Evolutionary conservation across 1,139 yeast species (phyloP).

Genomic region (Taiozyma sp.): DNA sequence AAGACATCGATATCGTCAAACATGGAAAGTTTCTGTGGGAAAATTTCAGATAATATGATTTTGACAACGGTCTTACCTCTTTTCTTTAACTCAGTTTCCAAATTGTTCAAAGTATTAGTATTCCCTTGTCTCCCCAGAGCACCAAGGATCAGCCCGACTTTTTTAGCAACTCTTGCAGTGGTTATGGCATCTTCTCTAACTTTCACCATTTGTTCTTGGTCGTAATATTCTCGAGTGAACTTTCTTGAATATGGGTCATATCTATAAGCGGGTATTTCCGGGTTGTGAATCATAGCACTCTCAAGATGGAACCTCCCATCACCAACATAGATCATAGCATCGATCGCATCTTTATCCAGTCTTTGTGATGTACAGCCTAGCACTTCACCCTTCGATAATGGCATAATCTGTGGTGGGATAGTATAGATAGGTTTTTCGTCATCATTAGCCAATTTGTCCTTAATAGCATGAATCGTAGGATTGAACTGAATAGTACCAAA

Average conservation of each 20-base stretch:
- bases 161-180: slow-evolving; percentile 53
- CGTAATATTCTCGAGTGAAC: slow-evolving; percentile 85
- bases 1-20: slow-evolving; percentile 93
- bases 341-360: slow-evolving; percentile 54
- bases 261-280: slow-evolving; percentile 84
- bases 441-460: slow-evolving; percentile 49
- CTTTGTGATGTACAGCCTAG: slow-evolving; percentile 94
- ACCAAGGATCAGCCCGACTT: slow-evolving; percentile 86
- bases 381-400: slow-evolving; percentile 93
- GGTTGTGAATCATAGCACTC: slow-evolving; percentile 96
- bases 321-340: slow-evolving; percentile 88
- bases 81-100: slow-evolving; percentile 48
- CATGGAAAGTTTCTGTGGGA: slow-evolving; percentile 91
- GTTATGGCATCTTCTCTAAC: slow-evolving; percentile 73
- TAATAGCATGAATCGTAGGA: slow-evolving; percentile 83
- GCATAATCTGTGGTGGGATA: slow-evolving; percentile 87
- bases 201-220: slow-evolving; percentile 73
- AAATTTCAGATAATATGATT: slow-evolving; percentile 85
- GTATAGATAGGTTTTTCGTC: slow-evolving; percentile 49
- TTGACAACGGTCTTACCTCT: slow-evolving; percentile 70
- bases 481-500: slow-evolving; percentile 97
- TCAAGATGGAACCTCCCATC: slow-evolving; percentile 97
- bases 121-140: slow-evolving; percentile 97
- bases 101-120: slow-evolving; percentile 61
- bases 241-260: slow-evolving; percentile 94